Base-by-base conservation (phyloP, 2,329 filamentous ascomycete species). In the Colletotrichum falcatum region DNA sequence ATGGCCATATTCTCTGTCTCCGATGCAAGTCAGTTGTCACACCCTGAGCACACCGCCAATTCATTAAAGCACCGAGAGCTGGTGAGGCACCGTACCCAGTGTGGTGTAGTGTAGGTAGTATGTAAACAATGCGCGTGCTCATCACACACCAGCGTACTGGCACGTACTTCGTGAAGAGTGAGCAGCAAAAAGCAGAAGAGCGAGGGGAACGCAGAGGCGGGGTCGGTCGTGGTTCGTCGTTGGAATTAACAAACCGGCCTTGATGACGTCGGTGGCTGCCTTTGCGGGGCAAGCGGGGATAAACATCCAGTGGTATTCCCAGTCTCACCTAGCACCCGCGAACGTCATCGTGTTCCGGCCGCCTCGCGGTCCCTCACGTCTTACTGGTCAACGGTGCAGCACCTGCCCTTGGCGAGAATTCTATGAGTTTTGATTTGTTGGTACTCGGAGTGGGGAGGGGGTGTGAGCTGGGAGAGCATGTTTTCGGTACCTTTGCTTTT, bases 11-110 rank as follows among this genome's bases (percentile, higher is more conserved):
- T 30, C 7, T 28, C 46, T 54, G 42, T 46, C 33, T 14, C 53
- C 37, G 53, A 68, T 71, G 64, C 64, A 63, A 68, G 64, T 67
- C 68, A 71, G 20, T 71, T 59, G 64, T 59, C 59, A 62, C 68
- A 33, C 48, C 39, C 44, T 20, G 48, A 46, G 62, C 64, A 63
- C 64, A 68, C 64, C 68, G 68, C 64, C 33, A 42, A 58, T 59
- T 63, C 30, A 20, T 26, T 44, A 18, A n/a, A 26, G 28, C 26
- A 55, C 12, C 8, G 35, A 26, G n/a, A 55, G 33, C 23, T 23
- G 53, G 35, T n/a, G n/a, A 5, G 28, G 18, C 8, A 5, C 26
- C n/a, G 46, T 18, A n/a, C n/a, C n/a, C n/a, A 42, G 39, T 39
- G 37, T 39, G 16, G 12, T 39, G 37, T 16, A 39, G 4, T 46